Percentiles rank a stretch among this genome's conserved stretches.
Conservation (phyloP, 2,329 filamentous ascomycete genomes). For the Ophiostoma perfectum region DNA sequence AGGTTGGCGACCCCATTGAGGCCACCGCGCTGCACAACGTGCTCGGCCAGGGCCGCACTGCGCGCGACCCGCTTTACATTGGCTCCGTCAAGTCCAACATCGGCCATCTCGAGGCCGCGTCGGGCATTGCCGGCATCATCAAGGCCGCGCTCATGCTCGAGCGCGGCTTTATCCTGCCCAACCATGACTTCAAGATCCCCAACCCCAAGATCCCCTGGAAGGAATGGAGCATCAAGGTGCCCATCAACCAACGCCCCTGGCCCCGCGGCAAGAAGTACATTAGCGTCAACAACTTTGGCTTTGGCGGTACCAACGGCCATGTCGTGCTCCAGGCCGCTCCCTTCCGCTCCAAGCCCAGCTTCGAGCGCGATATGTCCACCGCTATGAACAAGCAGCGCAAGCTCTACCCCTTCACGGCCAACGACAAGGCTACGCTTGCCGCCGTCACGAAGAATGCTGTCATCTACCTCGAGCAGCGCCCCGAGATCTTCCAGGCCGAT, state of each 20-base stretch:
- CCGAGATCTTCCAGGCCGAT: conserved; percentile 19
- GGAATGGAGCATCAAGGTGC: conserved; percentile 34
- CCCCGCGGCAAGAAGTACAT: conserved; percentile 38
- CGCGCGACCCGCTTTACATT: conserved; percentile 31
- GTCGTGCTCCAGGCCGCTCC: conserved; percentile 38
- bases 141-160: conserved; percentile 41
- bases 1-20: conserved; percentile 34
- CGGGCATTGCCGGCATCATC: conserved; percentile 45
- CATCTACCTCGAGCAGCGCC: conserved; percentile 30
- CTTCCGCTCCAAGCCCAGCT: conserved; percentile 7
- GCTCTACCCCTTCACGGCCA: conserved; percentile 38
- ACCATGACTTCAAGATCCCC: conserved; percentile 39
- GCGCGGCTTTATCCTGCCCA: conserved; percentile 38
- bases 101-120: conserved; percentile 47
- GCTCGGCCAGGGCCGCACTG: conserved; percentile 33
- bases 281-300: conserved; percentile 44
- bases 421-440: conserved; percentile 35
- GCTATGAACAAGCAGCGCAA: conserved; percentile 9
- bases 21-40: conserved; percentile 40
- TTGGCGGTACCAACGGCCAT: conserved; percentile 42
- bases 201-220: conserved; percentile 39
- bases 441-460: conserved; percentile 30
- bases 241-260: conserved; percentile 34
- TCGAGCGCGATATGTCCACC: conserved; percentile 19
- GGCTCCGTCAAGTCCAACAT: conserved; percentile 43